Conservation (phyloP, 2,329 filamentous ascomycete species). For the Penicillium palitans region DNA sequence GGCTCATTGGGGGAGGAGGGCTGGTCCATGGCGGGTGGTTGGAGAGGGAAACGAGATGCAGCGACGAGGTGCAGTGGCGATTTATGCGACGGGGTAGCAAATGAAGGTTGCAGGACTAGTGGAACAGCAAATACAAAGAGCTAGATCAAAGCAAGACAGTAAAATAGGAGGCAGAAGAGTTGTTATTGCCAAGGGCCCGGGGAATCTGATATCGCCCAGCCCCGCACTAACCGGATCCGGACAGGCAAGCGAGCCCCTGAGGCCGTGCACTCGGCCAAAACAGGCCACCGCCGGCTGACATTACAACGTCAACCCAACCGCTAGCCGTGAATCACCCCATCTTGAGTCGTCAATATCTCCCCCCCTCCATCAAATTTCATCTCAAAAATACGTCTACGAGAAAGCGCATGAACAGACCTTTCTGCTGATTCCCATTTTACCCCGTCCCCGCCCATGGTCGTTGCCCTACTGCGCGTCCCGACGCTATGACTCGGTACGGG, state of each 20-base stretch:
- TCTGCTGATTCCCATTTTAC: conserved; percentile 64
- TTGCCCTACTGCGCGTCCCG: conserved; percentile 39
- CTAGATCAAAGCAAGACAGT: not conserved
- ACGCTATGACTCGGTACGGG: conserved; percentile 49
- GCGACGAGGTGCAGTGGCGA: not conserved
- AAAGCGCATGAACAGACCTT: conserved; percentile 60
- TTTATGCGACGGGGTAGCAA: not conserved
- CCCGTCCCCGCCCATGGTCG: conserved; percentile 52
- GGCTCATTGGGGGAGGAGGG: conserved; percentile 29
- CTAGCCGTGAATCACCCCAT: conserved; percentile 24
- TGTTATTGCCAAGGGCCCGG: conserved; percentile 17
- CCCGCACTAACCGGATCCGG: conserved; percentile 45
- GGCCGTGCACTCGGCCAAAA: conserved; percentile 44
- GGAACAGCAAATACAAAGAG: not conserved
- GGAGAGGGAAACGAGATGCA: conserved; percentile 1
- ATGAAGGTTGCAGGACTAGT: not conserved
- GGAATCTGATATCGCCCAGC: conserved; percentile 45
- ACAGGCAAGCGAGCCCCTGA: conserved; percentile 47
- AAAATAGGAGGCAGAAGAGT: conserved; percentile 13
- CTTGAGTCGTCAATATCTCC: conserved; percentile 32
- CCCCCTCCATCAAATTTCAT: conserved; percentile 55
- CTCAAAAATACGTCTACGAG: conserved; percentile 54
- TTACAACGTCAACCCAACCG: conserved; percentile 49
- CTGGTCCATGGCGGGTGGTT: conserved; percentile 32
- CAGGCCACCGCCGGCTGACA: conserved; percentile 43